Conservation (phyloP, 2,329 filamentous ascomycete species). For the Colletotrichum spaethianum region DNA sequence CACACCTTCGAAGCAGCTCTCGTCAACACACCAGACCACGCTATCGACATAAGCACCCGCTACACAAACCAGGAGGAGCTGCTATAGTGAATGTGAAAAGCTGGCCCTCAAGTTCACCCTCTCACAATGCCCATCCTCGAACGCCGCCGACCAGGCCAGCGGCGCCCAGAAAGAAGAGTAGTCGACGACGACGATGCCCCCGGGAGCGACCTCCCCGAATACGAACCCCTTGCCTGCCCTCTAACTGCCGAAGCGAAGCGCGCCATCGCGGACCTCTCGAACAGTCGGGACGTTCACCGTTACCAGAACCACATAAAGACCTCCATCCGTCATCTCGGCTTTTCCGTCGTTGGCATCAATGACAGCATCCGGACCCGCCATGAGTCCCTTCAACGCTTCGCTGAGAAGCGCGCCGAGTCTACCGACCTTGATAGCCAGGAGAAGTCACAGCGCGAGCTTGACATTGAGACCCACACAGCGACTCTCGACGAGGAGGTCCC, state of each 20-base stretch:
- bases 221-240: slow-evolving; percentile 63
- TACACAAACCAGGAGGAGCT: neutral
- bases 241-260: slow-evolving; percentile 57
- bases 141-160: slow-evolving; percentile 30
- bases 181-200: slow-evolving; percentile 29
- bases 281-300: slow-evolving; percentile 54
- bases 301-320: slow-evolving; percentile 64
- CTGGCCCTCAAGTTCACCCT: too few relatives aligned
- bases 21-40: neutral
- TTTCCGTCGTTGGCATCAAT: slow-evolving; percentile 64
- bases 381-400: slow-evolving; percentile 49
- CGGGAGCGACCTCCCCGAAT: slow-evolving; percentile 58
- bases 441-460: slow-evolving; percentile 53
- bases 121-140: slow-evolving; percentile 32
- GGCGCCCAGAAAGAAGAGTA: slow-evolving; percentile 32
- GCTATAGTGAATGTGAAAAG: too few relatives aligned
- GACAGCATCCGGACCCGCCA: slow-evolving; percentile 59
- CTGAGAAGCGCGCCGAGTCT: slow-evolving; percentile 54
- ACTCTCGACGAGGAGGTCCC: slow-evolving; percentile 57
- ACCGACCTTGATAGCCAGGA: slow-evolving; percentile 45
- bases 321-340: slow-evolving; percentile 59
- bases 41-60: neutral
- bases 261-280: slow-evolving; percentile 59
- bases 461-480: slow-evolving; percentile 55
- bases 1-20: neutral